Conservation (phyloP, 352 stramenopile genomes). For the Globisporangium heterothallicum region DNA sequence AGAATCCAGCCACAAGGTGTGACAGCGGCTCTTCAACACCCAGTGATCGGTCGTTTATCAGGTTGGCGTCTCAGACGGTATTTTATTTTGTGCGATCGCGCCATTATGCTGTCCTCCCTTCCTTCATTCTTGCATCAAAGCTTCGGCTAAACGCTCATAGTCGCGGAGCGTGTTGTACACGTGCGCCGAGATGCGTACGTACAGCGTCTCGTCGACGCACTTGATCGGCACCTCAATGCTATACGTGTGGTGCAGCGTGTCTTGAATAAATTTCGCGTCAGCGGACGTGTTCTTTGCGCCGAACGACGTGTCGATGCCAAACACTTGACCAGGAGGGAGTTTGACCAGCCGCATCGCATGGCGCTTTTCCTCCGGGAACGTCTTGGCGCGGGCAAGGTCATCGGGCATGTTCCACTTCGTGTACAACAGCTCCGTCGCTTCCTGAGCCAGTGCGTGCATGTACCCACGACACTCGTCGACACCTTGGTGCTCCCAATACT, state of each 20-base stretch:
- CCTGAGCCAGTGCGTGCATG: slow-evolving; percentile 57
- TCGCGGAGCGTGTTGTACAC: slow-evolving; percentile 89
- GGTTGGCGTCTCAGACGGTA: slow-evolving; percentile 1
- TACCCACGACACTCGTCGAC: slow-evolving; percentile 41
- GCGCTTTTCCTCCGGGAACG: slow-evolving; percentile 50
- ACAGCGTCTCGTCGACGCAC: slow-evolving; percentile 82
- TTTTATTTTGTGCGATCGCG: slow-evolving; percentile 8
- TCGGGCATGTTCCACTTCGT: slow-evolving; percentile 45
- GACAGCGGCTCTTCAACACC: background rate
- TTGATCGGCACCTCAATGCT: slow-evolving; percentile 92
- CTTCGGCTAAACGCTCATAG: slow-evolving; percentile 62
- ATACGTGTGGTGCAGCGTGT: slow-evolving; percentile 73
- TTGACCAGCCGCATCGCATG: slow-evolving; percentile 74
- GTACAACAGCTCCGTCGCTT: slow-evolving; percentile 57
- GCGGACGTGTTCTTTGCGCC: slow-evolving; percentile 51
- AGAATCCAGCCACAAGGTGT: no score
- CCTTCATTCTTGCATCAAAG: slow-evolving; percentile 8
- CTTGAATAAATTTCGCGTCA: slow-evolving; percentile 90
- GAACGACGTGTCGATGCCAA: slow-evolving; percentile 26
- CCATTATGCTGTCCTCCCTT: no score
- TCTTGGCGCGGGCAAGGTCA: slow-evolving; percentile 24
- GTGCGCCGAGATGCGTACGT: slow-evolving; percentile 88
- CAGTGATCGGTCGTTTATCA: background rate
- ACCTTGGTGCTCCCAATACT: slow-evolving; percentile 73
- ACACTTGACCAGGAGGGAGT: slow-evolving; percentile 50